Evolutionary conservation across 208 protist genomes (phyloP), one percentile per base, ranked within the genome.

Genomic region (Novymonas esmeraldas): DNA sequence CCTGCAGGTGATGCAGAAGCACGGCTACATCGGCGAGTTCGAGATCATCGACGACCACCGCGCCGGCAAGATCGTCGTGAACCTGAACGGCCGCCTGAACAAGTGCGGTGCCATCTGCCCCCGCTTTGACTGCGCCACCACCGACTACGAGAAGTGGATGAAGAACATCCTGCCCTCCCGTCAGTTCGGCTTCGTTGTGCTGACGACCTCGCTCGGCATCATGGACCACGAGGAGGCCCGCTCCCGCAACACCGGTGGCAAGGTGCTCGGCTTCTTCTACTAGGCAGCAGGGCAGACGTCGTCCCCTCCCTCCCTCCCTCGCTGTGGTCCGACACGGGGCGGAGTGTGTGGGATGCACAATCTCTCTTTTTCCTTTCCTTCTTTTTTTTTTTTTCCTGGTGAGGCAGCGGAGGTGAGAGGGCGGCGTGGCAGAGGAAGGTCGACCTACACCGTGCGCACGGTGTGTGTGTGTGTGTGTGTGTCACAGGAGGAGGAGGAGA

Each of bases 11-110:
- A 99, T 99, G 99, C 98, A 99, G 97, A 99, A 99, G 90, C 99
- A 99, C 90, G 98, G 98, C 87, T 99, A 99, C 97, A 99, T 99
- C 90, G 98, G 98, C 67, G 99, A 99, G 82, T 99, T 99, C 82
- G 99, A 99, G 90, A 90, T 99, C 84, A 94, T 99, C 78, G 99
- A 99, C 88, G 98, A 99, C 91, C 99, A 99, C 90, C 94, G 99
- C 73, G 83, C 93, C 18, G 98, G 99, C 71, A 99, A 99, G 90
- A 99, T 99, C 72, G 99, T 99, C 64, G 93, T 99, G 62, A 98
- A 99, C 75, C 97, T 99, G 31, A 99, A 99, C 79, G 99, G 99
- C 63, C 97, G 99, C 71, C 93, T 99, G 64, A 99, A 99, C 98
- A 99, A 99, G 95, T 99, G 98, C 89, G 99, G 98, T 61, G 99